Conservation (phyloP, 495 filamentous ascomycete species). For the Penicillium verhagenii region DNA sequence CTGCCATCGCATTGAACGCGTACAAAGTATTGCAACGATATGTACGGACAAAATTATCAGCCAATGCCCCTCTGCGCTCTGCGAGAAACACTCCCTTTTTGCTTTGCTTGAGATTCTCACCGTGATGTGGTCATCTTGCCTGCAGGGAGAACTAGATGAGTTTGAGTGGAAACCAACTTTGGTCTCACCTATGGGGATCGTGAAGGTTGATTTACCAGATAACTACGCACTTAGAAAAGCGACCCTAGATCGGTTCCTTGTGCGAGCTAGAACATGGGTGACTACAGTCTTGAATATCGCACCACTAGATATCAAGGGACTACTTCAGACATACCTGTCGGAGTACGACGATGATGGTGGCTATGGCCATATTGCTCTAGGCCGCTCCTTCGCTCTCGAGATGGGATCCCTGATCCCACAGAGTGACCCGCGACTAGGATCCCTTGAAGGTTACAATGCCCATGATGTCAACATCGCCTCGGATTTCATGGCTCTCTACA, state of each 20-base stretch:
- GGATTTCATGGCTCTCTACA: slow-evolving; percentile 95
- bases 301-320: slow-evolving; percentile 89
- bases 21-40: slow-evolving; percentile 77
- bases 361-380: slow-evolving; percentile 86
- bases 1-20: slow-evolving; percentile 85
- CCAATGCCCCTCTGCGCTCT: slow-evolving; percentile 84
- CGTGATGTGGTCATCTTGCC: slow-evolving; percentile 90
- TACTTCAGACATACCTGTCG: slow-evolving; percentile 91
- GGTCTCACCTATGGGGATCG: slow-evolving; percentile 66
- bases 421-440: slow-evolving; percentile 80
- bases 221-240: slow-evolving; percentile 74
- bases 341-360: slow-evolving; percentile 84
- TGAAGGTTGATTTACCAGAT: slow-evolving; percentile 87
- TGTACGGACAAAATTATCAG: slow-evolving; percentile 83
- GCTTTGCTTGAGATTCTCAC: slow-evolving; percentile 86
- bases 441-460: slow-evolving; percentile 69
- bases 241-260: slow-evolving; percentile 76
- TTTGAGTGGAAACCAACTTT: slow-evolving; percentile 84
- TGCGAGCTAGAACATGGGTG: slow-evolving; percentile 77
- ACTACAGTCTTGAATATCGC: slow-evolving; percentile 75
- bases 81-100: slow-evolving; percentile 85
- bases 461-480: slow-evolving; percentile 84
- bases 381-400: slow-evolving; percentile 91
- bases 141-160: slow-evolving; percentile 90
- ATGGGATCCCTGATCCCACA: slow-evolving; percentile 84